Percentiles rank a stretch among this genome's conserved stretches.
Evolutionary conservation across 1,139 yeast genomes (phyloP).

Genomic region (Suhomyces kunorum): DNA sequence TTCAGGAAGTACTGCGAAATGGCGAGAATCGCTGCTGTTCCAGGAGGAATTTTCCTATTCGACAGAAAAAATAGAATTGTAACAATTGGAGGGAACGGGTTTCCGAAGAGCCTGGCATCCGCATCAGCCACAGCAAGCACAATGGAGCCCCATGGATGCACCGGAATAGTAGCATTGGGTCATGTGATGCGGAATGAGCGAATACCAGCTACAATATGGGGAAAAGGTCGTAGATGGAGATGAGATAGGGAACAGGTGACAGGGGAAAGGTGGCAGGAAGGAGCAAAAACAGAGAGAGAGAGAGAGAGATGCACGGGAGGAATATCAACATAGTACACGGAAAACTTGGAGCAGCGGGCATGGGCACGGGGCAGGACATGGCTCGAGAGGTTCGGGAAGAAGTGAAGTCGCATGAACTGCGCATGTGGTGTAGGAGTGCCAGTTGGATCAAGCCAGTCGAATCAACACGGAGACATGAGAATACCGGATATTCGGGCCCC

Average conservation of each 20-base stretch:
- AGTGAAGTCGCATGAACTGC: constrained; percentile 12
- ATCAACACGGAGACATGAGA: constrained; percentile 8
- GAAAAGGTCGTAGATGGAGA: constrained; percentile 5
- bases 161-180: too few relatives aligned
- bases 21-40: too few relatives aligned
- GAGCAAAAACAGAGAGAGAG: neutral
- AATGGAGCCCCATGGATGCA: too few relatives aligned
- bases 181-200: too few relatives aligned
- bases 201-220: neutral
- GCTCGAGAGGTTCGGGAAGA: constrained; percentile 7
- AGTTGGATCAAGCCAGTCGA: constrained; percentile 15
- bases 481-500: constrained; percentile 1
- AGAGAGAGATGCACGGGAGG: neutral
- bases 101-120: too few relatives aligned
- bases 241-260: neutral
- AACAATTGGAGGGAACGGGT: too few relatives aligned
- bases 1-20: too few relatives aligned
- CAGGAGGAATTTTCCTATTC: too few relatives aligned
- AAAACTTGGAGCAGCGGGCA: neutral
- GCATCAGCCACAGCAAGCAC: too few relatives aligned
- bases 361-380: constrained; percentile 6
- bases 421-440: constrained; percentile 11
- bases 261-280: constrained; percentile 4
- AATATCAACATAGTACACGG: constrained; percentile 8
- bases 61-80: too few relatives aligned